Conservation (phyloP, 257 asterid genomes). For the Datura wrightii region DNA sequence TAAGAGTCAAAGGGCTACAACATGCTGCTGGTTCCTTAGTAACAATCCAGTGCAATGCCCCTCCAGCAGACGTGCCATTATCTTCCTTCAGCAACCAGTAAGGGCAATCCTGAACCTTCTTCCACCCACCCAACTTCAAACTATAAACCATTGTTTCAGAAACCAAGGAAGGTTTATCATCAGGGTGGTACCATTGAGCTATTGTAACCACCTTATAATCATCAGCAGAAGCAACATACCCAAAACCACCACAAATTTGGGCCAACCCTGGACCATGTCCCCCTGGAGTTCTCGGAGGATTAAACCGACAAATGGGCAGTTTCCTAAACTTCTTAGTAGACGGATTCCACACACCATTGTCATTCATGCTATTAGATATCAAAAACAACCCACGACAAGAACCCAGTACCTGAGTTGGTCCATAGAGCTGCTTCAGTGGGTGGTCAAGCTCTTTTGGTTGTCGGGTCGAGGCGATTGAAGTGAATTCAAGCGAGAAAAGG, state of each 20-base stretch:
- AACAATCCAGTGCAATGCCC: constrained; percentile 58
- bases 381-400: constrained; percentile 44
- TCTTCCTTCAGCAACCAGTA: constrained; percentile 47
- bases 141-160: constrained; percentile 54
- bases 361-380: constrained; percentile 4
- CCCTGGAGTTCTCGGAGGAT: not conserved
- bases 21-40: not conserved
- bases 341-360: constrained; percentile 57
- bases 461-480: constrained; percentile 20
- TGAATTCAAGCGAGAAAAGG: constrained; percentile 31
- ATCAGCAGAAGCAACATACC: constrained; percentile 49
- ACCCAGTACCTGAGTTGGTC: constrained; percentile 30
- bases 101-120: constrained; percentile 45
- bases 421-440: not conserved
- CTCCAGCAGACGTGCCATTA: constrained; percentile 58
- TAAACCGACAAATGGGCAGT: constrained; percentile 40
- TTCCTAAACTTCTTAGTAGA: constrained; percentile 47
- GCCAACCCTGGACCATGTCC: constrained; percentile 15
- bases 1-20: constrained; percentile 31
- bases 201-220: constrained; percentile 60
- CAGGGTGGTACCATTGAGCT: constrained; percentile 44
- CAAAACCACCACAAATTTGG: constrained; percentile 49
- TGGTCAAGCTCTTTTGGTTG: not conserved
- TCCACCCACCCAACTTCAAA: constrained; percentile 60
- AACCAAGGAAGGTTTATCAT: constrained; percentile 37